These are phyloP conservation scores for Chloropicon primus DNA, from an alignment of 139 green algal species.

Conservation along the genomic window DNA sequence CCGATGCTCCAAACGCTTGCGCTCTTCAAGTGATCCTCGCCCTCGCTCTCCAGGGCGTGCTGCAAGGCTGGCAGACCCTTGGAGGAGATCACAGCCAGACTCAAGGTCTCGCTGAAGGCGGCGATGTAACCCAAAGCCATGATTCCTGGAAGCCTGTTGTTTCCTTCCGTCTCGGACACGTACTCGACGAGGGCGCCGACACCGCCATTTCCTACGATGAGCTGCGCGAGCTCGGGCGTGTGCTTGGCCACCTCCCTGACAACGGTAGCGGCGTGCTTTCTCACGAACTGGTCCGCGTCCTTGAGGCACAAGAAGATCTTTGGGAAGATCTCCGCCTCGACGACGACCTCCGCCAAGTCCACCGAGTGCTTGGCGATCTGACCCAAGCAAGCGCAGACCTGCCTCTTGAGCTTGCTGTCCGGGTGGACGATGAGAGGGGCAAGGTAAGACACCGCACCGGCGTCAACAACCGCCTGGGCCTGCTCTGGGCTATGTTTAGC, in stretches of 20 bases:
- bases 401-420: slow-evolving; percentile 74
- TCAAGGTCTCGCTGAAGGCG: slow-evolving; percentile 73
- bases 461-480: slow-evolving; percentile 71
- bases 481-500: slow-evolving; percentile 75
- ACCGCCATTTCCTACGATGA: slow-evolving; percentile 66
- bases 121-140: slow-evolving; percentile 81
- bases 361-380: slow-evolving; percentile 80
- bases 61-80: slow-evolving; percentile 57
- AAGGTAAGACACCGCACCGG: slow-evolving; percentile 60
- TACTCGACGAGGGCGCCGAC: slow-evolving; percentile 72
- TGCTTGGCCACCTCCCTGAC: slow-evolving; percentile 66
- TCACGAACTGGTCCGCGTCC: slow-evolving; percentile 67
- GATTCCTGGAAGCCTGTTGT: slow-evolving; percentile 49
- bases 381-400: slow-evolving; percentile 49
- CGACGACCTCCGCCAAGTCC: slow-evolving; percentile 76
- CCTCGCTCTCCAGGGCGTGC: slow-evolving; percentile 46
- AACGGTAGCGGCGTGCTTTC: slow-evolving; percentile 60
- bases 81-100: slow-evolving; percentile 62
- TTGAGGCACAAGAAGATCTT: slow-evolving; percentile 77
- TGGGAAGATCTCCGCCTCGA: slow-evolving; percentile 77
- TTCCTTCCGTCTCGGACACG: slow-evolving; percentile 28
- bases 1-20: slow-evolving; percentile 58
- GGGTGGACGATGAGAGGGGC: slow-evolving; percentile 62
- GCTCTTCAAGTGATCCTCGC: slow-evolving; percentile 63
- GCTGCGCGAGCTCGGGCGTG: slow-evolving; percentile 75